These are phyloP conservation scores for Termitomyces sp. DNA, from an alignment of 1,284 basidiomycete genomes.

Conservation along the genomic window DNA sequence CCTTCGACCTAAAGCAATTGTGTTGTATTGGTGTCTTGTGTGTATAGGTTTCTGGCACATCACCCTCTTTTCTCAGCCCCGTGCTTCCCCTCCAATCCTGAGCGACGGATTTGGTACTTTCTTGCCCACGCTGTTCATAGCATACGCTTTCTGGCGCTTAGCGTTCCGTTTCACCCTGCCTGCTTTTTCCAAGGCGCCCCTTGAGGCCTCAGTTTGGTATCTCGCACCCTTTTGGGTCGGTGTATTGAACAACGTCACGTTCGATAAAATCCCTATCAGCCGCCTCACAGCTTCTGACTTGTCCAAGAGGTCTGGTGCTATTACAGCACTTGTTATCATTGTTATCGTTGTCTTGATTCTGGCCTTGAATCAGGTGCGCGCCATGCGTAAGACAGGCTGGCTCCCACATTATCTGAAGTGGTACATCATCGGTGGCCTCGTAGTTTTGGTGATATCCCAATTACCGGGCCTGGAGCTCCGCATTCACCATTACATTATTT, in stretches of 20 bases:
- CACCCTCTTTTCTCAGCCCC: slow-evolving; percentile 75
- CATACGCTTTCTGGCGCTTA: slow-evolving; percentile 76
- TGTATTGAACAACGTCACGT: slow-evolving; percentile 59
- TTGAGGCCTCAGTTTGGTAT: slow-evolving; percentile 75
- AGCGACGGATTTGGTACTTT: slow-evolving; percentile 72
- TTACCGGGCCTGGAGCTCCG: slow-evolving; percentile 67
- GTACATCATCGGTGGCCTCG: slow-evolving; percentile 65
- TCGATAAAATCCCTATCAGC: slow-evolving; percentile 68
- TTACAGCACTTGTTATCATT: slow-evolving; percentile 70
- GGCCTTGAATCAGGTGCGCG: slow-evolving; percentile 73
- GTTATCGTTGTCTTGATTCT: slow-evolving; percentile 56
- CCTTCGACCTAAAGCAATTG: slow-evolving; percentile 66
- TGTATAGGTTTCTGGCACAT: slow-evolving; percentile 90
- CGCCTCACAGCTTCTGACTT: slow-evolving; percentile 73
- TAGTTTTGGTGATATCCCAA: slow-evolving; percentile 61
- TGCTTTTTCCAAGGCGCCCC: slow-evolving; percentile 58
- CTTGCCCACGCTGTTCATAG: slow-evolving; percentile 74
- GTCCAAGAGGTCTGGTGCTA: slow-evolving; percentile 59
- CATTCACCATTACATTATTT: slow-evolving; percentile 74
- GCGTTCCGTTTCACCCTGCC: slow-evolving; percentile 75
- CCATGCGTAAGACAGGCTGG: slow-evolving; percentile 81
- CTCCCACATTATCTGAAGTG: slow-evolving; percentile 70
- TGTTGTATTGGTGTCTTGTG: slow-evolving; percentile 73
- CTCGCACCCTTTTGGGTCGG: slow-evolving; percentile 82
- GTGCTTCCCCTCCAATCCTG: slow-evolving; percentile 60